Conservation (phyloP, 768 basidiomycete species). For the Rossbeevera mucosa region DNA sequence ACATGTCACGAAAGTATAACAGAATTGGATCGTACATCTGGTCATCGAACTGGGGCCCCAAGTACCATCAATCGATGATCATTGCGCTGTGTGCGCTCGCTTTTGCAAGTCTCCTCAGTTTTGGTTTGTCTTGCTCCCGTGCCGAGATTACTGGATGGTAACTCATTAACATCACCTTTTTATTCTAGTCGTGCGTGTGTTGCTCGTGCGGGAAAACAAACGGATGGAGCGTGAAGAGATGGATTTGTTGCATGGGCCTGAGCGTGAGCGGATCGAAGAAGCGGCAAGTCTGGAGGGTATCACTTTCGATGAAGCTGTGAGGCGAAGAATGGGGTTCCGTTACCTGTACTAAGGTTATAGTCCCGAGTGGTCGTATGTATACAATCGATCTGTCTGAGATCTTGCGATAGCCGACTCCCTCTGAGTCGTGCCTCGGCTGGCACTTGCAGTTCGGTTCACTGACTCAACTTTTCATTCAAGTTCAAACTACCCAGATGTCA, state of each 20-base stretch:
- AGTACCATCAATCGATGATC: constrained; percentile 59
- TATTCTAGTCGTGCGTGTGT: constrained; percentile 37
- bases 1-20: not conserved
- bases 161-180: not conserved
- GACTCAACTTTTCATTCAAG: not conserved
- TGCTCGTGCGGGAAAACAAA: constrained; percentile 49
- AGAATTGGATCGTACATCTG: constrained; percentile 62
- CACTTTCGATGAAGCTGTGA: constrained; percentile 55
- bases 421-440: too few relatives aligned
- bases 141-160: too few relatives aligned
- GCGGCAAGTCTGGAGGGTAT: constrained; percentile 58
- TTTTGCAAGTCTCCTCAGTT: constrained; percentile 29
- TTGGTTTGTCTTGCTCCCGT: constrained; percentile 22
- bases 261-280: constrained; percentile 49
- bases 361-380: too few relatives aligned
- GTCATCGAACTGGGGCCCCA: constrained; percentile 57
- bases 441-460: not conserved
- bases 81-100: constrained; percentile 39
- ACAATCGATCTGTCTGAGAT: too few relatives aligned
- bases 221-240: constrained; percentile 47
- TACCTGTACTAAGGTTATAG: constrained; percentile 42
- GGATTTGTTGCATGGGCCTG: constrained; percentile 39
- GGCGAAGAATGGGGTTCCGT: constrained; percentile 52
- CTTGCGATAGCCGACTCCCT: not conserved
- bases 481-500: constrained; percentile 15